Evolutionary conservation across 2,329 filamentous ascomycete genomes (phyloP), one percentile per base, ranked within the genome.

Genomic region (Diplodia seriata): DNA sequence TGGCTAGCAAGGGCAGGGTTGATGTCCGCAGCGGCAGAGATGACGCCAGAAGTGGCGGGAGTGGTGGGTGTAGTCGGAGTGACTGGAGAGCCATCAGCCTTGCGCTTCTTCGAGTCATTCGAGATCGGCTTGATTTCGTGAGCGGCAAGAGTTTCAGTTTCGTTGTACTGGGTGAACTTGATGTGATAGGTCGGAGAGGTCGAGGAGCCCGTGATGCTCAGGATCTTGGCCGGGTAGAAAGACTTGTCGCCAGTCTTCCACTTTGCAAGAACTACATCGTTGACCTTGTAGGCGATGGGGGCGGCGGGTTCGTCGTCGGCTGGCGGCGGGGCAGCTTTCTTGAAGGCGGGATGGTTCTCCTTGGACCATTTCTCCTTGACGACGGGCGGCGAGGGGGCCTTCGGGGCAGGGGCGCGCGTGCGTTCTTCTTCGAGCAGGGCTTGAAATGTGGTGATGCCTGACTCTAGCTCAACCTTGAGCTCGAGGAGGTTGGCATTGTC

Each of bases 171-270:
- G 81, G 96, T 94, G 85, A 98, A 99, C 73, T 91, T 95, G 79
- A 99, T 94, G 57, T 92, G 91, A 78, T 97, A 99, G 71, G 97
- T 92, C 43, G 94, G 94, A 64, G 92, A 91, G 53, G 89, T 91
- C n/a, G 90, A 90, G 9, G 93, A 97, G 68, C 95, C 95, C 26
- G 94, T 97, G 74, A 97, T 94, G 64, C 91, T 94, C 63, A 93
- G 94, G 79, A 99, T 97, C 74, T 92, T 90, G 51, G 94, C 95
- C 55, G 93, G 90, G 81, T 98, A 98, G 81, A 94, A 97, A 29
- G 87, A 87, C 75, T 91, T 93, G 80, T 99, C 95, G 66, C 93
- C 93, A 11, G 92, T 91, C 56, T 91, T 83, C 92, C 94, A 99
- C 80, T 94, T 94, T 56, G 94, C 95, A 79, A 95, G 85, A 66